phyloP scores from a whole-genome alignment of 345 rosid genomes.

The Bruguiera gymnorhiza region DNA sequence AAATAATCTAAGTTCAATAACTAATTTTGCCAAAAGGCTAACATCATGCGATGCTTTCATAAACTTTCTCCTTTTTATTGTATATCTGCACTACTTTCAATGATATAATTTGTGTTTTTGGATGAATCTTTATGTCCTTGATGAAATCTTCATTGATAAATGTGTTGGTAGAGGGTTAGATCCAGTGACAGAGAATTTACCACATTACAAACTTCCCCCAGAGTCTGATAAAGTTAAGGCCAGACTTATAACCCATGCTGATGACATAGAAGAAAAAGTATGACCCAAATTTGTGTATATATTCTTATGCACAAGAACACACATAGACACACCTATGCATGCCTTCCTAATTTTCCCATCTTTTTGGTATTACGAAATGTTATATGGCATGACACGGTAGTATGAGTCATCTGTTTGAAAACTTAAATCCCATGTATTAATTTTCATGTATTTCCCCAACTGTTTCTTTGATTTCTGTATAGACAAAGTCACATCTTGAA shows the following conservation, averaged over 20 bases:
- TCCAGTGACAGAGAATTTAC: constrained; percentile 70
- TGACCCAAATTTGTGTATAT: not conserved
- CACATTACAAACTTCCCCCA: constrained; percentile 59
- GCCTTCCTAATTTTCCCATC: not conserved
- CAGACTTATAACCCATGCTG: constrained; percentile 71
- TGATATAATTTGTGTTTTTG: not conserved
- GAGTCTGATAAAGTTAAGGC: constrained; percentile 66
- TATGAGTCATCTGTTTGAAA: not conserved
- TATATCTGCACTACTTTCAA: too few relatives aligned
- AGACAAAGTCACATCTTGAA: constrained; percentile 76
- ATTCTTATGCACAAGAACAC: not conserved
- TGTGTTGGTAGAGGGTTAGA: constrained; percentile 90
- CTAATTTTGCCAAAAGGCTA: constrained; percentile 42
- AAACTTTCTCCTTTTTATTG: too few relatives aligned
- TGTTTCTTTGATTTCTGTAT: constrained; percentile 6
- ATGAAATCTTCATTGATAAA: constrained; percentile 77
- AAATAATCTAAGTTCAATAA: too few relatives aligned
- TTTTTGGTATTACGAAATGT: not conserved
- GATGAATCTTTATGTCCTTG: constrained; percentile 21
- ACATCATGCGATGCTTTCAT: constrained; percentile 45
- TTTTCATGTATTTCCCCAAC: not conserved
- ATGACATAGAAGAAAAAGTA: constrained; percentile 86
- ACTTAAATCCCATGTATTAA: not conserved
- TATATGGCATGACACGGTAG: too few relatives aligned
- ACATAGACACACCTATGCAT: not conserved